Conservation (phyloP, 257 asterid species). For the Solanum tarapatanum region DNA sequence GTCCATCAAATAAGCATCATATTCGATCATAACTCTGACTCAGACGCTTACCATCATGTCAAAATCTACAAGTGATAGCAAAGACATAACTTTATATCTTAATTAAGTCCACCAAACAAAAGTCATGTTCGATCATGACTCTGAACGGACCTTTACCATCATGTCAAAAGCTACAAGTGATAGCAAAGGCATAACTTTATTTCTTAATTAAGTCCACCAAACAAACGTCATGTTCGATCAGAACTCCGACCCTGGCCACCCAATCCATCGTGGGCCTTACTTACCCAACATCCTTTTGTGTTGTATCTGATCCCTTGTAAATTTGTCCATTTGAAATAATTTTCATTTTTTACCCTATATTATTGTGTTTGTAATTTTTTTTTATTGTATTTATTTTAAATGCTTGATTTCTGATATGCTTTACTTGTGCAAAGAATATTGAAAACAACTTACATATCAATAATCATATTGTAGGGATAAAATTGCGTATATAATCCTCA, state of each 20-base stretch:
- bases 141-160: too few species aligned
- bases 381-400: not conserved
- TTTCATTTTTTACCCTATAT: not conserved
- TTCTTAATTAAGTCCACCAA: too few species aligned
- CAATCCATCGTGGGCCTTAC: rapidly evolving
- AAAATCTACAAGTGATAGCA: too few species aligned
- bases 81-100: too few species aligned
- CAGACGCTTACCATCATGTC: too few species aligned
- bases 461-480: not conserved
- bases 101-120: too few species aligned
- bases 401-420: not conserved
- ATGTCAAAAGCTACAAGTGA: too few species aligned
- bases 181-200: too few species aligned
- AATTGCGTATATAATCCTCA: not conserved
- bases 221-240: too few species aligned
- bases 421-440: not conserved
- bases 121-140: too few species aligned
- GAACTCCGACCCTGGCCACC: too few species aligned
- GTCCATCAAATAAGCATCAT: not conserved
- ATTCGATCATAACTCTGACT: too few species aligned
- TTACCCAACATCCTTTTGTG: not conserved
- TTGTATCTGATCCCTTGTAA: not conserved
- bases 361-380: not conserved
- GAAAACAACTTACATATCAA: not conserved
- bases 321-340: not conserved